Percentiles rank a stretch among this genome's conserved stretches.
phyloP scores from a whole-genome alignment of 2,329 filamentous ascomycete genomes.

The Biscogniauxia marginata region DNA sequence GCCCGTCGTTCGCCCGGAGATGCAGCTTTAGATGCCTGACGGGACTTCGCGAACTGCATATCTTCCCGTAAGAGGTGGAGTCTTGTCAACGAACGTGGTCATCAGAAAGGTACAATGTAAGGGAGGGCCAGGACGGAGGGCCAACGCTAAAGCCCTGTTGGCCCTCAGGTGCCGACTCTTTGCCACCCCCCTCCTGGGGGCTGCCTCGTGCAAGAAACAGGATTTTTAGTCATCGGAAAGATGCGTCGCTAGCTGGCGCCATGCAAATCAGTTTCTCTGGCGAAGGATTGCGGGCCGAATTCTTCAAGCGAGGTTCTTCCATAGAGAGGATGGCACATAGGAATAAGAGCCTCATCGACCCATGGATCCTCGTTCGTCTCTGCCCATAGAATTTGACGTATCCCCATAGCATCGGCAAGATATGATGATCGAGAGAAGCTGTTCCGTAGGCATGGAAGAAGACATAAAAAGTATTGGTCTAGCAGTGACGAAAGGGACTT shows the following conservation, averaged over 20 bases:
- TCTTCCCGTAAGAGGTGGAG: neutral
- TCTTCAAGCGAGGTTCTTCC: neutral
- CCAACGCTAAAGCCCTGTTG: constrained; percentile 5
- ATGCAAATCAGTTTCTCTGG: constrained; percentile 8
- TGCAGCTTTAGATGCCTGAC: constrained; percentile 4
- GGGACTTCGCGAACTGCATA: constrained; percentile 1
- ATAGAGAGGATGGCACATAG: neutral
- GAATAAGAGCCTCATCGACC: constrained; percentile 14
- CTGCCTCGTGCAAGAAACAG: constrained; percentile 7
- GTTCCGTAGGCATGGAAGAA: constrained; percentile 4
- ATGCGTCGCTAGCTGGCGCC: constrained; percentile 6
- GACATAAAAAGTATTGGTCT: constrained; percentile 12
- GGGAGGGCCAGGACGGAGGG: neutral
- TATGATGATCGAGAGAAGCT: constrained; percentile 1
- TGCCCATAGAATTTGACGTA: constrained; percentile 1
- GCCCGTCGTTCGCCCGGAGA: constrained; percentile 1
- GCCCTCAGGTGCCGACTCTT: constrained; percentile 8
- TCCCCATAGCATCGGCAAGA: constrained; percentile 2
- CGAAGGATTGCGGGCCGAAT: constrained; percentile 10
- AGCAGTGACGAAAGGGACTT: constrained; percentile 21
- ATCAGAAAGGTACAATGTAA: neutral
- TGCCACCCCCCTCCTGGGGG: constrained; percentile 7
- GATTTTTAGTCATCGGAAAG: constrained; percentile 15
- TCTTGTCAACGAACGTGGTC: neutral
- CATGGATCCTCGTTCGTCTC: neutral